A percentile compares a stretch with the other conserved stretches of the same genome.
These are phyloP conservation scores for Vaccinium vitisidaea DNA, from an alignment of 148 eudicot genomes.

Conservation along the genomic window DNA sequence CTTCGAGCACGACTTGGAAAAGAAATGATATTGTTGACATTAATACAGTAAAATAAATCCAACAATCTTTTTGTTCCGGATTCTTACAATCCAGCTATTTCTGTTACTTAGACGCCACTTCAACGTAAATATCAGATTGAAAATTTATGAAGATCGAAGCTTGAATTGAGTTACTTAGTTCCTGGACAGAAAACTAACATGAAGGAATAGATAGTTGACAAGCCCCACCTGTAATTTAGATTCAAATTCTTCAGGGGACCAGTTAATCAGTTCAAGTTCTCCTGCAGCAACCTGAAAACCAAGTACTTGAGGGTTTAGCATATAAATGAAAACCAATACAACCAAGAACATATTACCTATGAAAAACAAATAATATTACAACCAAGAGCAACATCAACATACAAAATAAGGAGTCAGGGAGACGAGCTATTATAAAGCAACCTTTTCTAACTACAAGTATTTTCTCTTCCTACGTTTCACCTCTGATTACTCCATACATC, in stretches of 20 bases:
- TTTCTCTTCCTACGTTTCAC: not conserved
- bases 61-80: not conserved
- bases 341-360: not conserved
- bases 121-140: not conserved
- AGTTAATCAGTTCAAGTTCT: conserved; percentile 80
- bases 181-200: not conserved
- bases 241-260: conserved; percentile 95
- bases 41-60: not conserved
- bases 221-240: conserved; percentile 77
- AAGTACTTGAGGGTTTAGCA: conserved; percentile 19
- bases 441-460: not conserved
- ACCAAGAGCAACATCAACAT: not conserved
- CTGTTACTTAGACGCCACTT: not conserved
- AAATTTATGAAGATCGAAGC: not conserved
- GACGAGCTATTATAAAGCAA: not conserved
- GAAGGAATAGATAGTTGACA: not conserved
- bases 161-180: not conserved
- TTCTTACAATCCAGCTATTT: not conserved
- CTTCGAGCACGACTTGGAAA: not conserved
- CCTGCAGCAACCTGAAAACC: conserved; percentile 89
- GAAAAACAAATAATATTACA: not conserved
- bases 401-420: not conserved
- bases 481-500: not conserved
- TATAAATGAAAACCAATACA: not conserved
- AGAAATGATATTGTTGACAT: not conserved